Percentiles rank a stretch among this genome's conserved stretches.
Evolutionary conservation across 352 stramenopile species (phyloP).

Genomic region (Elongisporangium anandrum): DNA sequence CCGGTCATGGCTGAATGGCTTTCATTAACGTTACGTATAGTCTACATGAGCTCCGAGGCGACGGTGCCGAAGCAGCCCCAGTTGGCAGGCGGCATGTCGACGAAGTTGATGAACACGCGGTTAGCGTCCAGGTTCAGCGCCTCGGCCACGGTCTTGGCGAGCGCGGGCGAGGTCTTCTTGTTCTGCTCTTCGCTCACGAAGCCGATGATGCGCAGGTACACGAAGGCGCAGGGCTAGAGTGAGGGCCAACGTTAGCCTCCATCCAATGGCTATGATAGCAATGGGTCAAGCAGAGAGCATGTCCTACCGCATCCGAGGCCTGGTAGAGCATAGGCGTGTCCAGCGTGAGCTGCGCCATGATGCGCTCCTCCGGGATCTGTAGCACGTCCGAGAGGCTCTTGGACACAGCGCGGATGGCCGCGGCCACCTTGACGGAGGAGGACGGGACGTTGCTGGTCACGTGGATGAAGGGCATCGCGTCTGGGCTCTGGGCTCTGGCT

Average conservation of each 20-base stretch:
- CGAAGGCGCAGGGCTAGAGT: constrained; percentile 30
- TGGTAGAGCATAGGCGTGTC: constrained; percentile 29
- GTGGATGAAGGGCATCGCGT: constrained; percentile 34
- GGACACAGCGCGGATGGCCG: constrained; percentile 23
- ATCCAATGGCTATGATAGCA: neutral
- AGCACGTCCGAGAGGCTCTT: constrained; percentile 32
- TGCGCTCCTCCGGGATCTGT: constrained; percentile 22
- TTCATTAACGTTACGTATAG: too few species aligned
- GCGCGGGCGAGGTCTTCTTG: constrained; percentile 16
- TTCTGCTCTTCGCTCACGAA: constrained; percentile 27
- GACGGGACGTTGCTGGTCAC: constrained; percentile 38
- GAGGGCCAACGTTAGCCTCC: neutral
- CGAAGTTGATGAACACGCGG: constrained; percentile 38
- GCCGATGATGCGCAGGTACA: constrained; percentile 32
- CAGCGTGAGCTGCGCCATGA: constrained; percentile 40
- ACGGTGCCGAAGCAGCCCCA: constrained; percentile 17
- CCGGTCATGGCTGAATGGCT: too few species aligned
- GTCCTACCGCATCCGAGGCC: constrained; percentile 17
- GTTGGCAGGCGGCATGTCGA: constrained; percentile 25
- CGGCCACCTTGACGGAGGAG: constrained; percentile 23
- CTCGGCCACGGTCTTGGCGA: constrained; percentile 17
- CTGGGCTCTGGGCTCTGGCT: neutral
- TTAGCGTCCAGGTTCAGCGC: constrained; percentile 17
- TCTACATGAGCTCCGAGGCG: neutral
- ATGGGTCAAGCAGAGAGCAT: neutral